Evolutionary conservation across 352 stramenopile genomes (phyloP), one percentile per base, ranked within the genome.

Genomic region (Globisporangium okanoganense): DNA sequence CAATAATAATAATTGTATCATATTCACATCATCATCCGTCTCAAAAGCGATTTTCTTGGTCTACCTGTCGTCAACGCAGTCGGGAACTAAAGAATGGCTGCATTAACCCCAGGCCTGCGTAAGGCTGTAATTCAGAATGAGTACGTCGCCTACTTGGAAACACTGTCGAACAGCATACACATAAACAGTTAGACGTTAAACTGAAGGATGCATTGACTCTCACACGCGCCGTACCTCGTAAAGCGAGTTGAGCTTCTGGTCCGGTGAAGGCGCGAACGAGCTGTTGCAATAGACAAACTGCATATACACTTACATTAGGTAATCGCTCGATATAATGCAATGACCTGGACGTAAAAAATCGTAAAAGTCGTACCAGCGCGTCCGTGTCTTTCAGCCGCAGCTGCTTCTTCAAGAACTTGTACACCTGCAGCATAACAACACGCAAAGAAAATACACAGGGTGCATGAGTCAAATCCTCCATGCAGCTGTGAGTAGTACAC

Each of bases 281-380:
- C 81, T 91, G 64, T 94, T 94, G 76, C 85, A 94, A 64, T 93
- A 94, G 44, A 94, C 81, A 73, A 94, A 92, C 85, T 94, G 61
- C 41, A 66, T 8, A 40, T 18, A 27, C 3, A 3, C 40, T 9
- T 14, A 8, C 22, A n/a, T 12, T 12, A 49, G 16, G 20, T 5
- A 5, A 20, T 7, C 29, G 29, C 29, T 33, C 29, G 29, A 33
- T 14, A 25, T 43, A n/a, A 2, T 10, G 10, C 38, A n/a, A 31
- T 54, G 45, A n/a, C 27, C 2, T 18, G 22, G 22, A 43, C 22
- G 48, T 10, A 22, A 6, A 35, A 14, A 14, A n/a, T n/a, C n/a
- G n/a, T 40, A 40, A 18, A 9, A 16, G 27, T 25, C 69, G 48
- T 58, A 94, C 85, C 58, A 94, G 66, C 3, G 85, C 77, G 33